Percentiles rank a stretch among this genome's conserved stretches.
These are phyloP conservation scores for Helianthus tuberosus DNA, from an alignment of 129 eudicot species.

Conservation along the genomic window DNA sequence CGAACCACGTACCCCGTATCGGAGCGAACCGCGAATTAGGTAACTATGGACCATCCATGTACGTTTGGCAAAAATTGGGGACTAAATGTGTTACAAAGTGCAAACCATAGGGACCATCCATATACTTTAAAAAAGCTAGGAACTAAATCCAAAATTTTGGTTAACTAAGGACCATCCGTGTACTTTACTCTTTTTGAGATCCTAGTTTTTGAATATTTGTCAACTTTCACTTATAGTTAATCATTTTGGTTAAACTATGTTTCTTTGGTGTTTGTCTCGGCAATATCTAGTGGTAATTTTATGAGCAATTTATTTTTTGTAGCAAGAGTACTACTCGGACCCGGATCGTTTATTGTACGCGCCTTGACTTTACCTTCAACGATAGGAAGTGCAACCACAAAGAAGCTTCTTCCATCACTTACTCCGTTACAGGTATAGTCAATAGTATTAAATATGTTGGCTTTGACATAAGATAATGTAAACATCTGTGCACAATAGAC, in stretches of 20 bases:
- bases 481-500: neutral
- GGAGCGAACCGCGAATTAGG: too few relatives aligned
- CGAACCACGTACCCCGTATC: too few relatives aligned
- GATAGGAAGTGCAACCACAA: constrained; percentile 40
- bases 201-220: neutral
- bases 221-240: neutral
- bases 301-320: constrained; percentile 24
- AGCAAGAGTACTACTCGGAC: constrained; percentile 78
- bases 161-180: too few relatives aligned
- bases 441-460: constrained; percentile 14
- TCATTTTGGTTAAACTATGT: neutral
- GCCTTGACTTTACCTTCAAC: constrained; percentile 50
- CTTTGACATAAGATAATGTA: constrained; percentile 2
- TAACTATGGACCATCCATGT: too few relatives aligned
- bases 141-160: too few relatives aligned
- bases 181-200: too few relatives aligned
- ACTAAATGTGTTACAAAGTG: too few relatives aligned
- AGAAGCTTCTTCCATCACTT: constrained; percentile 45
- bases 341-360: constrained; percentile 80
- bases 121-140: too few relatives aligned
- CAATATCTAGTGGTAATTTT: constrained; percentile 1
- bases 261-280: constrained; percentile 2
- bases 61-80: too few relatives aligned
- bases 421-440: constrained; percentile 81
- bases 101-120: too few relatives aligned